Evolutionary conservation across 73 alveolate genomes (phyloP), one percentile per base, ranked within the genome.

Genomic region (Durusdinium trenchii): DNA sequence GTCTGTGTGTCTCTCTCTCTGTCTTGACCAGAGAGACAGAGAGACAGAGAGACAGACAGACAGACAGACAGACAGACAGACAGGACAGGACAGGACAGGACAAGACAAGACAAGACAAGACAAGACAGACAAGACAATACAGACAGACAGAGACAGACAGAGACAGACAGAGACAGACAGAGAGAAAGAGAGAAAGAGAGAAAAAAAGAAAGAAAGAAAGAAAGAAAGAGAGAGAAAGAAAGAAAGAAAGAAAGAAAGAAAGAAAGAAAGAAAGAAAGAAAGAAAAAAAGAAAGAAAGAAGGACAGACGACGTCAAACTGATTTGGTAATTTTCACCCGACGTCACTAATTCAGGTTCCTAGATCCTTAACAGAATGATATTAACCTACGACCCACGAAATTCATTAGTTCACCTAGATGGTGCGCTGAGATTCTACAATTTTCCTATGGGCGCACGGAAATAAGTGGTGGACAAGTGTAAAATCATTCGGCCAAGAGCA

Each of bases 111-210:
- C 12, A 42, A 67, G 40, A 67, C 46, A 67, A 42, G 30, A 42
- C 12, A n/a, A n/a, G n/a, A n/a, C n/a, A n/a, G n/a, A n/a, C n/a
- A n/a, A n/a, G n/a, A n/a, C n/a, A n/a, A n/a, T 14, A 67, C 46
- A 67, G 81, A 67, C 45, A 67, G 40, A 67, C 46, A 67, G 81
- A 67, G 86, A 32, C 43, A 75, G 54, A 67, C 45, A 67, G 81
- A 67, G 40, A n/a, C 46, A n/a, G 81, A 67, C 45, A 67, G n/a
- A n/a, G n/a, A n/a, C n/a, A n/a, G n/a, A n/a, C n/a, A n/a, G n/a
- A n/a, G n/a, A n/a, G n/a, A n/a, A 10, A 67, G 40, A 75, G 86
- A 75, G 86, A 75, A 30, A 75, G 40, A 75, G 86, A 75, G 86
- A 75, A 30, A 75, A 30, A 75, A 30, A 75, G 57, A 75, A 30